Conservation (phyloP, 257 asterid genomes). For the Solanum corneliomulleri region DNA sequence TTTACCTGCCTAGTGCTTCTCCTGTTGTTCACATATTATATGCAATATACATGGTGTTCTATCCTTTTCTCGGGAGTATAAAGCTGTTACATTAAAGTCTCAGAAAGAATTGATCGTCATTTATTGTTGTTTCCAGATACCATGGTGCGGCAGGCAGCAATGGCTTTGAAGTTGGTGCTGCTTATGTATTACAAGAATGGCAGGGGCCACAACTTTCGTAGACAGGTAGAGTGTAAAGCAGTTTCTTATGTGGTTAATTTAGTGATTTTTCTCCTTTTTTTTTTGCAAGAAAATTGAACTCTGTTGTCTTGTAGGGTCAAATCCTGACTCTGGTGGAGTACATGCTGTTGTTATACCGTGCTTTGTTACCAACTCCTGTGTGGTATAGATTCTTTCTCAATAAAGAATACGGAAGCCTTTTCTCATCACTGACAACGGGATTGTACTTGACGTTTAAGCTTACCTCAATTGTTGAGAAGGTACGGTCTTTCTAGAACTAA, state of each 20-base stretch:
- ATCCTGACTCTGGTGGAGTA: slow-evolving; percentile 85
- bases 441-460: slow-evolving; percentile 85
- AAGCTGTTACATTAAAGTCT: background rate
- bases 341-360: slow-evolving; percentile 75
- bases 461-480: slow-evolving; percentile 76
- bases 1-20: slow-evolving; percentile 4
- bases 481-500: slow-evolving; percentile 15
- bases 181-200: slow-evolving; percentile 75
- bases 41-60: background rate
- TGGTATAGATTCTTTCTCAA: slow-evolving; percentile 92
- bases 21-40: background rate
- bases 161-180: slow-evolving; percentile 62
- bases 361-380: slow-evolving; percentile 81
- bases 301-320: slow-evolving; percentile 52
- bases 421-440: slow-evolving; percentile 79
- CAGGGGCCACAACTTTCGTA: slow-evolving; percentile 74
- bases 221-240: slow-evolving; percentile 46
- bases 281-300: background rate
- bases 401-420: slow-evolving; percentile 86
- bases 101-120: background rate
- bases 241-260: background rate
- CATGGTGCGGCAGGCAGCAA: slow-evolving; percentile 74
- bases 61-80: background rate
- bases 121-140: slow-evolving; percentile 41
- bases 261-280: background rate